phyloP scores from a whole-genome alignment of 768 basidiomycete genomes.

The Suillus variegatus region DNA sequence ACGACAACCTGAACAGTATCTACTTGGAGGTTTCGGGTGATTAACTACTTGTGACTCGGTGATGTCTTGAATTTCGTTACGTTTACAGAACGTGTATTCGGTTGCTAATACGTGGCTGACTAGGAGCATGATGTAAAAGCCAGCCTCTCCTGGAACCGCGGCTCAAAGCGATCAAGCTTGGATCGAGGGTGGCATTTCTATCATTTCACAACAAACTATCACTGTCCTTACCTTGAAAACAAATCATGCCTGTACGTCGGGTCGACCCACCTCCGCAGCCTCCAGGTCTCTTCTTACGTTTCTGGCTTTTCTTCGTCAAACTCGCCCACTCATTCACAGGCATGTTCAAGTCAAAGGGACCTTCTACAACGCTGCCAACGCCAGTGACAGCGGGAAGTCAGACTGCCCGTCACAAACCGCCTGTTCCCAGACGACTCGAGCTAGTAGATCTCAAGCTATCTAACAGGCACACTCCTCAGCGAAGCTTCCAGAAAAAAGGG shows the following conservation, averaged over 20 bases:
- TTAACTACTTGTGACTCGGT: neutral
- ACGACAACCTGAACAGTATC: neutral
- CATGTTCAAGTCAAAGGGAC: constrained; percentile 2
- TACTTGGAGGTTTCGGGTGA: neutral
- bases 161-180: neutral
- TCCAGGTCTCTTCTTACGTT: constrained; percentile 1
- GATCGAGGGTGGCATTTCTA: neutral
- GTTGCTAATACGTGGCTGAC: constrained; percentile 2
- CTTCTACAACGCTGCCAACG: constrained; percentile 1
- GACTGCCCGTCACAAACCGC: neutral
- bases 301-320: constrained; percentile 8
- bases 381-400: constrained; percentile 5
- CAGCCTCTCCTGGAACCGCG: constrained; percentile 1
- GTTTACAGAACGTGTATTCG: constrained; percentile 2
- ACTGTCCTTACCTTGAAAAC: constrained; percentile 6
- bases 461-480: constrained; percentile 1
- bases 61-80: neutral
- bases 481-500: neutral
- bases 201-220: neutral
- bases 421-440: neutral
- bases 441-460: neutral
- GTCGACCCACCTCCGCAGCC: neutral
- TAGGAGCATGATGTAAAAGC: constrained; percentile 3
- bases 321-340: constrained; percentile 6
- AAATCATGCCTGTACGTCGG: constrained; percentile 5